Conservation (phyloP, 148 eudicot species). For the Chenopodium suecicum region DNA sequence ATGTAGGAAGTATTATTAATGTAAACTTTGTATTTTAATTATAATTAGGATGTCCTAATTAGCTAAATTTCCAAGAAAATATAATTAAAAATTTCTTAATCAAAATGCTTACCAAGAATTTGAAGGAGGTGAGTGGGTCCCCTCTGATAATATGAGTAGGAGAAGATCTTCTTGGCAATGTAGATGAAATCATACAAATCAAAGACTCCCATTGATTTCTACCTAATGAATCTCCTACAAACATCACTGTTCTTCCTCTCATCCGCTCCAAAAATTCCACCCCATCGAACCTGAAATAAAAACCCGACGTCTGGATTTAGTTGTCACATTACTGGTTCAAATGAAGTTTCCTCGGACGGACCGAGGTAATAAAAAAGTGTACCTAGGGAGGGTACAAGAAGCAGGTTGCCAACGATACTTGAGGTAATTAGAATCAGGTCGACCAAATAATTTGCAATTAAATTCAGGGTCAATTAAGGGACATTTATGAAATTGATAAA, state of each 20-base stretch:
- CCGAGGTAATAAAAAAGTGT: not conserved
- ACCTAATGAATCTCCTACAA: constrained; percentile 88
- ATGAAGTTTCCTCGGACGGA: too few relatives aligned
- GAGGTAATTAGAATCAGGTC: constrained; percentile 86
- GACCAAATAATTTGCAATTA: constrained; percentile 73
- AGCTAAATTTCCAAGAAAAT: not conserved
- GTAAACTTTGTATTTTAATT: too few relatives aligned
- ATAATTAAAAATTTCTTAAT: too few relatives aligned
- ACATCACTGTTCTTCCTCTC: constrained; percentile 80
- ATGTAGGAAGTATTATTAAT: too few relatives aligned
- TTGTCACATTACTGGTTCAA: not conserved
- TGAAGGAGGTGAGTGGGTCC: constrained; percentile 64
- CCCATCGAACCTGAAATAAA: constrained; percentile 57
- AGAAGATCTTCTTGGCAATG: constrained; percentile 42
- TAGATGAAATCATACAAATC: constrained; percentile 76
- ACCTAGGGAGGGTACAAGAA: constrained; percentile 80
- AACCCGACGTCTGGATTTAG: not conserved
- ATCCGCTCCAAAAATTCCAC: constrained; percentile 55
- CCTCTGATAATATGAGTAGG: constrained; percentile 49
- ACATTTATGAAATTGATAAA: constrained; percentile 62
- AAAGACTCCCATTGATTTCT: constrained; percentile 97
- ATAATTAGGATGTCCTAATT: too few relatives aligned
- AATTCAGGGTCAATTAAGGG: constrained; percentile 71
- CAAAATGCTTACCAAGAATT: constrained; percentile 50
- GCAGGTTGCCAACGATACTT: constrained; percentile 82